Percentiles rank a stretch among this genome's conserved stretches.
Conservation (phyloP, 495 filamentous ascomycete genomes). For the Viridothelium virens region DNA sequence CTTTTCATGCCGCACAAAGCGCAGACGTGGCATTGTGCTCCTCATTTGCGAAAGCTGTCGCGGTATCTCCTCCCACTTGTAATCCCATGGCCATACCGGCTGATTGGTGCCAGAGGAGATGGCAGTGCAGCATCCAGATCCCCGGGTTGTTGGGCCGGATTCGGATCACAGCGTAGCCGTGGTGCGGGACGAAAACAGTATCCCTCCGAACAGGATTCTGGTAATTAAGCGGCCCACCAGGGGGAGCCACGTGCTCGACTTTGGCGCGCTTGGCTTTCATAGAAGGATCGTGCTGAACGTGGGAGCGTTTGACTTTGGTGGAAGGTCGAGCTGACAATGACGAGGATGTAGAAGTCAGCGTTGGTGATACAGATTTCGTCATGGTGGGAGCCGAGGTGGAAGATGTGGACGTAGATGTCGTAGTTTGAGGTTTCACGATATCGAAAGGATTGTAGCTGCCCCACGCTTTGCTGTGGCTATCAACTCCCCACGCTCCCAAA, state of each 20-base stretch:
- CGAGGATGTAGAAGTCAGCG: background rate
- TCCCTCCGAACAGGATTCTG: constrained; percentile 27
- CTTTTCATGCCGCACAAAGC: background rate
- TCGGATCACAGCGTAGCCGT: constrained; percentile 26
- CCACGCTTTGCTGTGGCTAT: constrained; percentile 10
- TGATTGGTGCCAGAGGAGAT: constrained; percentile 26
- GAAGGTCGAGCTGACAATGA: background rate
- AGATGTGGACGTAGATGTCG: background rate
- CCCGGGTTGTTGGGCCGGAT: constrained; percentile 26
- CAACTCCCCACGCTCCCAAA: constrained; percentile 14
- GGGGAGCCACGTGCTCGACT: constrained; percentile 3
- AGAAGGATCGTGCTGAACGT: background rate
- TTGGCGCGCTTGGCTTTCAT: background rate
- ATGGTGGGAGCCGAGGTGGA: background rate
- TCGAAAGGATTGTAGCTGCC: constrained; percentile 31
- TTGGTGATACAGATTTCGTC: background rate
- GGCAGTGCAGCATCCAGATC: constrained; percentile 29
- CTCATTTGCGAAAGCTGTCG: background rate
- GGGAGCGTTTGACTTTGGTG: background rate
- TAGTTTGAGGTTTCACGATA: background rate
- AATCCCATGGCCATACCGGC: constrained; percentile 28
- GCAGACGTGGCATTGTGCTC: background rate
- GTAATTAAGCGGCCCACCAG: constrained; percentile 22
- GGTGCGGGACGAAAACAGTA: constrained; percentile 24
- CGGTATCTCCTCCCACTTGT: constrained; percentile 15